These are phyloP conservation scores for Dendrocalamus sinicus DNA, from an alignment of 176 grass and related monocot species.

Conservation along the genomic window DNA sequence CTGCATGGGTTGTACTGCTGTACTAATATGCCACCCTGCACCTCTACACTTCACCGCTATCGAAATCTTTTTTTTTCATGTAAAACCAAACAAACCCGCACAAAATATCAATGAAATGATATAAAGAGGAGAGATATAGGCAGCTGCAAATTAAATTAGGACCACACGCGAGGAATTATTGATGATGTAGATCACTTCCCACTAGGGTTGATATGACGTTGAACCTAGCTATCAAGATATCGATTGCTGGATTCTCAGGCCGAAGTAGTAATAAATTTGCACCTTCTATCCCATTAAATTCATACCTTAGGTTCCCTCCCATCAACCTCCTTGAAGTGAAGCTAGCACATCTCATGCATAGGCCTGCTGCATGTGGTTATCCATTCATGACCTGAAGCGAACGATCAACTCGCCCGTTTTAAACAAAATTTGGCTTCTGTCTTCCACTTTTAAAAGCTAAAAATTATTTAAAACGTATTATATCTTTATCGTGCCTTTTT, in stretches of 20 bases:
- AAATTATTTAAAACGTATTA: too few relatives aligned
- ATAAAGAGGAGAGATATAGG: neutral
- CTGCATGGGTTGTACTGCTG: neutral
- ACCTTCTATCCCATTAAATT: neutral
- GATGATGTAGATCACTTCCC: neutral
- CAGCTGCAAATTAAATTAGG: neutral
- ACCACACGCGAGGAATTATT: neutral
- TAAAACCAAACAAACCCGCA: neutral
- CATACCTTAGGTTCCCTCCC: neutral
- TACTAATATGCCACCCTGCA: neutral
- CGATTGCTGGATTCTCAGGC: too few relatives aligned
- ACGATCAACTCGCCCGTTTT: neutral
- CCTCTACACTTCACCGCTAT: neutral
- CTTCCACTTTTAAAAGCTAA: too few relatives aligned
- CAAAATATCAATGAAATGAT: neutral
- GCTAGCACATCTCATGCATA: neutral
- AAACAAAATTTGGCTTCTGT: too few relatives aligned
- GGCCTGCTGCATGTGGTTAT: conserved; percentile 14
- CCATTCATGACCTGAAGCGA: neutral
- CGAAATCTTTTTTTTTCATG: neutral
- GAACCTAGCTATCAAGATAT: too few relatives aligned
- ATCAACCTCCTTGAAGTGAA: neutral
- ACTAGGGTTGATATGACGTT: neutral
- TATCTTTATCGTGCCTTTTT: too few relatives aligned
- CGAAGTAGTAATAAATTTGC: neutral